Evolutionary conservation across 2,329 filamentous ascomycete genomes (phyloP).

Genomic region (Lasiodiplodia sp.): DNA sequence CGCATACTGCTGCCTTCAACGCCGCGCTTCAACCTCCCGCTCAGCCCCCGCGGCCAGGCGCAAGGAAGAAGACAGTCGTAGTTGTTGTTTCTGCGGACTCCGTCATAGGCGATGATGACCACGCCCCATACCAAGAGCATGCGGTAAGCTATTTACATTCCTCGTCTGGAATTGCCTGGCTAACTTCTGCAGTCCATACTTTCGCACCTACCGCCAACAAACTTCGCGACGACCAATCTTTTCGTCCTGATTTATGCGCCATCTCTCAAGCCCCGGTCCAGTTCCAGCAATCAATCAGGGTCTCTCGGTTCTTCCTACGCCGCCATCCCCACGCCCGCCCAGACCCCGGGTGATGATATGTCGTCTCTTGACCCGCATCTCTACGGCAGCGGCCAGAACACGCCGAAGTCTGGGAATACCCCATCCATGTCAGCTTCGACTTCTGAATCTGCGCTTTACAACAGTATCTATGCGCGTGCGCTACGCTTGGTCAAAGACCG

Average conservation of each 20-base stretch:
- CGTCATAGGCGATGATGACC: conserved; percentile 39
- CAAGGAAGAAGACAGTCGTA: conserved; percentile 74
- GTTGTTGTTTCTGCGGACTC: conserved; percentile 86
- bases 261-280: conserved; percentile 63
- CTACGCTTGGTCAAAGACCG: conserved; percentile 81
- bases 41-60: conserved; percentile 1
- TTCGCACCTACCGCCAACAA: conserved; percentile 82
- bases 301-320: conserved; percentile 84
- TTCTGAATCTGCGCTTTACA: conserved; percentile 67
- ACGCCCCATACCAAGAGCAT: conserved; percentile 22
- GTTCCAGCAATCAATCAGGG: conserved; percentile 57
- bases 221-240: conserved; percentile 76
- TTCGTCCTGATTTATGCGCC: conserved; percentile 93
- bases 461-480: conserved; percentile 81
- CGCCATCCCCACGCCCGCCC: conserved; percentile 76
- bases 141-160: conserved; percentile 65
- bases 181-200: conserved; percentile 66
- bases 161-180: conserved; percentile 24
- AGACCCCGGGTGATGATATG: conserved; percentile 69
- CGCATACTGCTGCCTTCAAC: conserved; percentile 44
- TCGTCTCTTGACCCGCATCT: conserved; percentile 54
- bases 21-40: conserved; percentile 35
- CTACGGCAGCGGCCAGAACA: conserved; percentile 49
- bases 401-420: conserved; percentile 40
- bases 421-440: conserved; percentile 33